Base-by-base conservation (phyloP, 116 monocot species). In the Cymodocea nodosa region DNA sequence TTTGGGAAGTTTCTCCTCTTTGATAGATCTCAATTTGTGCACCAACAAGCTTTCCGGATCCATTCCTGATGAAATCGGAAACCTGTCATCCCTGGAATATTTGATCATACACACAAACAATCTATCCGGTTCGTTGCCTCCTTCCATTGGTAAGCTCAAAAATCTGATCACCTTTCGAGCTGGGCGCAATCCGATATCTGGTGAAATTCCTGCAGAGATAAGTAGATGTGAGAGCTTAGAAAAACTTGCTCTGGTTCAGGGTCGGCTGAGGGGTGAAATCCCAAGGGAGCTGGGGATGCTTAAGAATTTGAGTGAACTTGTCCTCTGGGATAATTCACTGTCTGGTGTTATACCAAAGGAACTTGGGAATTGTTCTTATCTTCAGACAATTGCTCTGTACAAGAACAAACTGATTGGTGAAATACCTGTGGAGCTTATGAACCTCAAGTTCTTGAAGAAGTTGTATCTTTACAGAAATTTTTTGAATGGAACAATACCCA, bases 401-500 rank as follows among this genome's bases (percentile, higher is more conserved):
- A 74, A 85, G 76, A 97, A 97, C 70, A 84, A 82, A 68, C 69
- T 97, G 24, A 73, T 75, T 16, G 91, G 97, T 40, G 76, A 14
- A 35, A 88, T 97, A 60, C 90, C 97, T 34, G 56, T 19, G 11
- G 85, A 82, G 52, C 78, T 97, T 15, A 82, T 81, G 24, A 85
- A 78, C 15, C 63, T 97, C 20, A 64, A 64, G 15, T 61, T 64
- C 48, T 60, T 97, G 34, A 20, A 84, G 50, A 76, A 76, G 17
- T 56, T 97, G 34, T 97, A 97, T 68, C 74, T 97, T 61, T 97
- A 97, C 66, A 73, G 88, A 20, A 97, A 97, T 76, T 63, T 55
- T 48, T 76, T 97, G 18, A 97, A 97, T 73, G 97, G 97, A 22
- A 81, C 95, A 1, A 95, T 95, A 3, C 95, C 97, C 0, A 76